Evolutionary conservation across 2,329 filamentous ascomycete species (phyloP).

Genomic region (Shiraia sp.): DNA sequence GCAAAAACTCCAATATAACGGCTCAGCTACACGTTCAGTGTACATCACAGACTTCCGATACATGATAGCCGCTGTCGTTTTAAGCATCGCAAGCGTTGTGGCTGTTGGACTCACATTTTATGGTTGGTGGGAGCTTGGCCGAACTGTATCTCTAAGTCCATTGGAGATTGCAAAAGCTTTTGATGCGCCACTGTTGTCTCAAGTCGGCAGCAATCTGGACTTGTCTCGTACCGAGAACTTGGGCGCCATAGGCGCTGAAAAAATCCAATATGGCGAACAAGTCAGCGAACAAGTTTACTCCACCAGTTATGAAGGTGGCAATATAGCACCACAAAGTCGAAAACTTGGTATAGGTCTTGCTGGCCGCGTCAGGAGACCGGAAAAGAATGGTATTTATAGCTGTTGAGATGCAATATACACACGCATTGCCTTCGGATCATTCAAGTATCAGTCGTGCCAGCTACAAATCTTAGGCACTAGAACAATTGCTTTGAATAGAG

Average conservation of each 20-base stretch:
- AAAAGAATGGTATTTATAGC: neutral
- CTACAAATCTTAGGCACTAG: too few species aligned
- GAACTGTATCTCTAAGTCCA: conserved; percentile 3
- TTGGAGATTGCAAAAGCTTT: conserved; percentile 6
- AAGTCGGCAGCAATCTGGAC: conserved; percentile 3
- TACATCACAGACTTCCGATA: conserved; percentile 4
- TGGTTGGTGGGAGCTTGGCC: conserved; percentile 5
- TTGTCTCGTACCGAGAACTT: conserved; percentile 1
- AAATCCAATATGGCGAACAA: conserved; percentile 1
- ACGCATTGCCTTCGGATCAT: too few species aligned
- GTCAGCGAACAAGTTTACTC: neutral
- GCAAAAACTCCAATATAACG: neutral
- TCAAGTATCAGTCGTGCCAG: too few species aligned
- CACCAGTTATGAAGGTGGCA: neutral
- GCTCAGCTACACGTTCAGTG: neutral
- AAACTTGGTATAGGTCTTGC: conserved; percentile 1
- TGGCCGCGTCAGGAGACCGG: neutral
- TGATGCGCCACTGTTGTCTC: conserved; percentile 3
- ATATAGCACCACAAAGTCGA: neutral
- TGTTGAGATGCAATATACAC: too few species aligned
- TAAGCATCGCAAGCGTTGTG: conserved; percentile 2
- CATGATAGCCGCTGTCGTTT: neutral
- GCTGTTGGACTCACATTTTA: conserved; percentile 1
- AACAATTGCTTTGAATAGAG: too few species aligned
- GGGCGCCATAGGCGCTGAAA: neutral